Evolutionary conservation across 2,329 filamentous ascomycete species (phyloP).

Genomic region (Pyricularia grisea): DNA sequence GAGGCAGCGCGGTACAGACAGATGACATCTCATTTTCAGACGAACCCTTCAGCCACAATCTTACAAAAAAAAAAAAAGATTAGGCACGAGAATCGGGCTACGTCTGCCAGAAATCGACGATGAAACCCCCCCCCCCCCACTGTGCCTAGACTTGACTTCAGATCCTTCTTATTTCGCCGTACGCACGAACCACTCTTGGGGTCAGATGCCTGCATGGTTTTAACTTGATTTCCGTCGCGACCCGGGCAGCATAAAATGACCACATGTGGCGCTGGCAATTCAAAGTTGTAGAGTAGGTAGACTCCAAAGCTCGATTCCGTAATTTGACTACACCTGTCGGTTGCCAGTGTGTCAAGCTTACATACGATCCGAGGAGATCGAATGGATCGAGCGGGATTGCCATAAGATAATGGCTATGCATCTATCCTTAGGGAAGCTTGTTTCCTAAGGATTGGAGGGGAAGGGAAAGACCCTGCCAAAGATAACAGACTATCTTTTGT

Average conservation of each 20-base stretch:
- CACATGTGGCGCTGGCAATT: neutral
- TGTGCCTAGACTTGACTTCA: neutral
- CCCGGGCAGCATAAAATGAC: neutral
- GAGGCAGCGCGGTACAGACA: neutral
- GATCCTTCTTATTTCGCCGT: neutral
- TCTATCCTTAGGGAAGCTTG: neutral
- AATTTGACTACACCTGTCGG: neutral
- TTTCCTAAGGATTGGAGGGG: neutral
- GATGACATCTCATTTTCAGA: neutral
- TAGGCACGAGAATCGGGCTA: neutral
- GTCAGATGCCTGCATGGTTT: neutral
- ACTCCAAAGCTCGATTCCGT: neutral
- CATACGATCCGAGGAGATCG: too few species aligned
- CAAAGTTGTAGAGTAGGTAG: neutral
- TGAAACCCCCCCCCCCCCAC: neutral
- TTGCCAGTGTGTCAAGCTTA: too few species aligned
- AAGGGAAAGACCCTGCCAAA: neutral
- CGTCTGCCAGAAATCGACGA: neutral
- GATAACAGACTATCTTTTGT: neutral
- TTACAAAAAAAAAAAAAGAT: neutral
- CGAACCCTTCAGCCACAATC: neutral
- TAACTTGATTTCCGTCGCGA: neutral
- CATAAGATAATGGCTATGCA: neutral
- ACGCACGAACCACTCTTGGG: neutral
- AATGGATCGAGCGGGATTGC: neutral